Conservation (phyloP, 179 eudicot genomes). For the Amaranthus tricolor region DNA sequence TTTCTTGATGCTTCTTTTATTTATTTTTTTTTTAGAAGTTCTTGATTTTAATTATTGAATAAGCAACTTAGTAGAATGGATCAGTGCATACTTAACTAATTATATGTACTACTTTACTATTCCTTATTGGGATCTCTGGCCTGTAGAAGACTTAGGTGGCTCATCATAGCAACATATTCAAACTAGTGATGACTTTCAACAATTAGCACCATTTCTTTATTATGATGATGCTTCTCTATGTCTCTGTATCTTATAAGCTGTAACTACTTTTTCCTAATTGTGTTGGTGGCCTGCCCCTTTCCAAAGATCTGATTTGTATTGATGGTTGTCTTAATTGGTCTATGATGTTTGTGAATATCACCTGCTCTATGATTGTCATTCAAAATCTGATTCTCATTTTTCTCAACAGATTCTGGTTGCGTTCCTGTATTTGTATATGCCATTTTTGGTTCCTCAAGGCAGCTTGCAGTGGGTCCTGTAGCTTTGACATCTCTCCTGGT, state of each 20-base stretch:
- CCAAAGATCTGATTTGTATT: not conserved
- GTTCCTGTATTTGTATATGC: constrained; percentile 92
- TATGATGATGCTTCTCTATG: constrained; percentile 3
- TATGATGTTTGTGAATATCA: not conserved
- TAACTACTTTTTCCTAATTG: not conserved
- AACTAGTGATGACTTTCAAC: not conserved
- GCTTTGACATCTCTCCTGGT: constrained; percentile 96
- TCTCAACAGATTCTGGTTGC: constrained; percentile 81
- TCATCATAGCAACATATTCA: not conserved
- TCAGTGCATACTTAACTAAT: not conserved
- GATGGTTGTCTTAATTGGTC: constrained; percentile 5
- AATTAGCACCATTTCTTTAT: not conserved
- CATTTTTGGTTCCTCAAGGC: constrained; percentile 95
- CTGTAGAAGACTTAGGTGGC: not conserved
- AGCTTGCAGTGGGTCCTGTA: constrained; percentile 99
- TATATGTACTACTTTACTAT: not conserved
- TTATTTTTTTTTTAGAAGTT: not conserved
- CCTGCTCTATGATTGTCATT: constrained; percentile 3
- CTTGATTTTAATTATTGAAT: not conserved
- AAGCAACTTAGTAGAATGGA: not conserved
- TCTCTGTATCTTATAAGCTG: not conserved
- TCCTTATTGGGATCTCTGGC: not conserved
- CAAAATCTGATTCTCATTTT: constrained; percentile 20
- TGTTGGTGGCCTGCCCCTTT: not conserved
- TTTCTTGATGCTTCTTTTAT: not conserved